A percentile compares a stretch with the other conserved stretches of the same genome.
Evolutionary conservation across 495 filamentous ascomycete species (phyloP).

Genomic region (Lasiosphaeria hispida): DNA sequence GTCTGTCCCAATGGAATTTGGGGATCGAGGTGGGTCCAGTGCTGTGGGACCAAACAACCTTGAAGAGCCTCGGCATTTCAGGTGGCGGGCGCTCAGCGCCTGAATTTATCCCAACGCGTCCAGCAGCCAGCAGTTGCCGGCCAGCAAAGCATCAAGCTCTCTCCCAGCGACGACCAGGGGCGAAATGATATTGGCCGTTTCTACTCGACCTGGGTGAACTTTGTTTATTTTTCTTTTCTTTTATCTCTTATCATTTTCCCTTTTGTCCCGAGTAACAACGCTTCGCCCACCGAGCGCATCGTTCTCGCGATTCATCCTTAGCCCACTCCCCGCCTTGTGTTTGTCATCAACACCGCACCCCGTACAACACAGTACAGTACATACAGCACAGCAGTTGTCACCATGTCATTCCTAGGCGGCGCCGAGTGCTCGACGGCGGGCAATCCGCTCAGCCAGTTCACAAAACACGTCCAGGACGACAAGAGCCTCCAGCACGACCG

Average conservation of each 20-base stretch:
- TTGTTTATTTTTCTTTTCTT: no score
- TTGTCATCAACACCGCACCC: not conserved
- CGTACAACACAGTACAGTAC: not conserved
- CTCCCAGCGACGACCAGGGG: not conserved
- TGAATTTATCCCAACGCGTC: no score
- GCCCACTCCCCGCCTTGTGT: not conserved
- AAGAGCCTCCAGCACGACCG: constrained; percentile 90
- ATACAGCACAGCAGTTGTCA: constrained; percentile 12
- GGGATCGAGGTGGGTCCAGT: no score
- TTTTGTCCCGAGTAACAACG: no score
- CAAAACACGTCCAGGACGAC: constrained; percentile 92
- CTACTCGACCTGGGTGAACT: no score
- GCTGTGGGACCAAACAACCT: no score
- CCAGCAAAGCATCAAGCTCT: not conserved
- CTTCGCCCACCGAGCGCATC: no score
- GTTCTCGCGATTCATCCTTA: not conserved
- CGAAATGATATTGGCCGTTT: not conserved
- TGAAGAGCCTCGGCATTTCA: no score
- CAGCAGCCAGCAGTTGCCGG: not conserved
- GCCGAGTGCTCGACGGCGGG: constrained; percentile 95
- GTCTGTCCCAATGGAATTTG: no score
- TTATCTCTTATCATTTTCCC: no score
- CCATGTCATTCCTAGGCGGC: constrained; percentile 91
- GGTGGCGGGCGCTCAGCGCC: no score
- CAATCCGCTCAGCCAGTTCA: constrained; percentile 95